phyloP scores from a whole-genome alignment of 1,139 yeast genomes.

The Yamadazyma taylorii region DNA sequence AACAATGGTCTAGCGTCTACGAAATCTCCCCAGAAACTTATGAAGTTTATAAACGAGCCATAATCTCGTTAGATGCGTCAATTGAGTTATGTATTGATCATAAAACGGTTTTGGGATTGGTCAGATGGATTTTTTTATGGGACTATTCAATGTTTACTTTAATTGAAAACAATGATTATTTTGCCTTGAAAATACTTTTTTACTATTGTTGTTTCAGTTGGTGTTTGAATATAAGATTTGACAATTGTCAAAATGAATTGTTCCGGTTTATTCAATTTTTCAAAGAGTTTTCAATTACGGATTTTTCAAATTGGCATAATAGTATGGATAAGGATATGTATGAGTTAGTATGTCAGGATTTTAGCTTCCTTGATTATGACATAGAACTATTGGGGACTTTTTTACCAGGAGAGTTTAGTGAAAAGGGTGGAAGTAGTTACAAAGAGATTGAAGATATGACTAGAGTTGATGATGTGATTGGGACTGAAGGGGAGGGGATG shows the following conservation, averaged over 20 bases:
- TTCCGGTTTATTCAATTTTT: neutral
- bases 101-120: conserved; percentile 5
- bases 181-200: conserved; percentile 25
- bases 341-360: neutral
- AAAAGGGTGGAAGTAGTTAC: too few relatives aligned
- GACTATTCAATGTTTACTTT: conserved; percentile 12
- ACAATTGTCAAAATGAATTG: neutral
- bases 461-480: too few relatives aligned
- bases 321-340: conserved; percentile 1
- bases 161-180: conserved; percentile 18
- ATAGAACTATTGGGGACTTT: neutral
- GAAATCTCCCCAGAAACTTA: too few relatives aligned
- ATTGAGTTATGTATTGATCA: conserved; percentile 5
- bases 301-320: neutral
- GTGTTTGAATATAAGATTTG: neutral
- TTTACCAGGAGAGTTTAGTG: too few relatives aligned
- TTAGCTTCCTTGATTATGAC: neutral
- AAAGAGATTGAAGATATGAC: too few relatives aligned
- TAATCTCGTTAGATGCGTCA: conserved; percentile 8
- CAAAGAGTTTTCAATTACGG: neutral
- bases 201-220: conserved; percentile 18
- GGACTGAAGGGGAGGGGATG: too few relatives aligned
- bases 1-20: too few relatives aligned
- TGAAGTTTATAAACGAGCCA: neutral
- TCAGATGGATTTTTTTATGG: conserved; percentile 23